Conservation (phyloP, 139 green algal genomes). For the Chlorella vulgaris region DNA sequence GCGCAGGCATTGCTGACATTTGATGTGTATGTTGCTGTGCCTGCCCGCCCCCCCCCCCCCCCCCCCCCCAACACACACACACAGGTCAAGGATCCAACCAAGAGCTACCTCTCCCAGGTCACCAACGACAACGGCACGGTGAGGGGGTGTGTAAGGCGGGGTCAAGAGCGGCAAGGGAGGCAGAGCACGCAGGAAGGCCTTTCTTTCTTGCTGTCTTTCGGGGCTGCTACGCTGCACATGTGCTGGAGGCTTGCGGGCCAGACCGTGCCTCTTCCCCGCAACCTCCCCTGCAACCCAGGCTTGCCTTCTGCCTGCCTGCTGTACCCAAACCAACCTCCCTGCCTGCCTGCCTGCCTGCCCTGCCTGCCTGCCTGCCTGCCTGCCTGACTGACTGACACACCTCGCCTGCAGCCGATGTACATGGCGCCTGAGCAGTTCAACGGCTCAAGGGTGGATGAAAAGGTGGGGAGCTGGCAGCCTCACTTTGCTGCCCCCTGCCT, state of each 20-base stretch:
- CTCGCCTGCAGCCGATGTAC: conserved; percentile 57
- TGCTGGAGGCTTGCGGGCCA: too few relatives aligned
- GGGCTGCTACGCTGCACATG: too few relatives aligned
- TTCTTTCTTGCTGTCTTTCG: too few relatives aligned
- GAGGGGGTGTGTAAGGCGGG: too few relatives aligned
- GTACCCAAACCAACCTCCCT: too few relatives aligned
- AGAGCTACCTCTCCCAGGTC: conserved; percentile 75
- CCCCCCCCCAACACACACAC: not conserved
- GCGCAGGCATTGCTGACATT: too few relatives aligned
- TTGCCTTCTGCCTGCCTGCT: too few relatives aligned
- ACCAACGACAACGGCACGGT: conserved; percentile 78
- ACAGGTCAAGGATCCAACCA: conserved; percentile 73
- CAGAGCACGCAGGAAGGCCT: too few relatives aligned
- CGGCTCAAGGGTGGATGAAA: conserved; percentile 77
- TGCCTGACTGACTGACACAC: not conserved
- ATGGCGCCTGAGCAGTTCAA: conserved; percentile 88
- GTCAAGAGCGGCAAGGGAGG: not conserved
- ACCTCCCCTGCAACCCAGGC: too few relatives aligned
- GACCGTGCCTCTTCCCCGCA: too few relatives aligned
- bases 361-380: not conserved
- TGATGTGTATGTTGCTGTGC: not conserved
- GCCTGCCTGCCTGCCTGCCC: too few relatives aligned
- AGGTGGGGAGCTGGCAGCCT: conserved; percentile 3
- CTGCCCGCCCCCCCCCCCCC: not conserved
- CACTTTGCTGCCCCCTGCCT: not conserved